Evolutionary conservation across 1,284 basidiomycete species (phyloP).

Genomic region (Bothia castanella): DNA sequence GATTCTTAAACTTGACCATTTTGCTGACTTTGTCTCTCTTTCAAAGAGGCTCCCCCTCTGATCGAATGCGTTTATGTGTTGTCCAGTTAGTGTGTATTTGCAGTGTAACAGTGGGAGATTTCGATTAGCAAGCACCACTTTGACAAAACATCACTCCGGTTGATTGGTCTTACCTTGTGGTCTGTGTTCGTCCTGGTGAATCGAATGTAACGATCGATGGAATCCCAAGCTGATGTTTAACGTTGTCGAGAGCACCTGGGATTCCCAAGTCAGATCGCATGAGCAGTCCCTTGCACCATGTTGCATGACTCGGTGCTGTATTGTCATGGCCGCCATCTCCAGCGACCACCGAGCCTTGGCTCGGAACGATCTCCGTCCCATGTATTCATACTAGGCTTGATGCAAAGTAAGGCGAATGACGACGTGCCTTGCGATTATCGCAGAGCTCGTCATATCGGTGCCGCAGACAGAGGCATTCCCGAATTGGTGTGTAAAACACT

Average conservation of each 20-base stretch:
- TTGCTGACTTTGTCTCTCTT: slow-evolving; percentile 9
- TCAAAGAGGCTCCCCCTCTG: background rate
- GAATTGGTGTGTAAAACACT: slow-evolving; percentile 5
- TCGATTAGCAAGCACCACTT: slow-evolving; percentile 17
- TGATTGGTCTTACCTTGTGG: too few species aligned
- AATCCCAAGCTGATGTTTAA: too few species aligned
- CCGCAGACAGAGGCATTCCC: slow-evolving; percentile 15
- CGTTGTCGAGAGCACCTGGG: too few species aligned
- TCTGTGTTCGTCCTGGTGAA: too few species aligned
- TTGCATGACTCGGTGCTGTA: too few species aligned
- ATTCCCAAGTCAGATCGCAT: too few species aligned
- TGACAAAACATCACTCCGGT: too few species aligned
- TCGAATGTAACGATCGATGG: too few species aligned
- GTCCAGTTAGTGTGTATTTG: slow-evolving; percentile 3
- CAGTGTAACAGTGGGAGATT: slow-evolving; percentile 1
- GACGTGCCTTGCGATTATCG: background rate
- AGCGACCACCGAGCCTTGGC: background rate
- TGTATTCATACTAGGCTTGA: background rate
- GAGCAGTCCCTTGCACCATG: too few species aligned
- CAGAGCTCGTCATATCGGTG: too few species aligned
- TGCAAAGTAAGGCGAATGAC: background rate
- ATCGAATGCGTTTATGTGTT: slow-evolving; percentile 1
- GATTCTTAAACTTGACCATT: background rate
- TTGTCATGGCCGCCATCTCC: too few species aligned
- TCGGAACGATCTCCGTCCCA: background rate